Evolutionary conservation across 1,284 basidiomycete species (phyloP), one percentile per base, ranked within the genome.

Genomic region (Vanrija pseudolonga): DNA sequence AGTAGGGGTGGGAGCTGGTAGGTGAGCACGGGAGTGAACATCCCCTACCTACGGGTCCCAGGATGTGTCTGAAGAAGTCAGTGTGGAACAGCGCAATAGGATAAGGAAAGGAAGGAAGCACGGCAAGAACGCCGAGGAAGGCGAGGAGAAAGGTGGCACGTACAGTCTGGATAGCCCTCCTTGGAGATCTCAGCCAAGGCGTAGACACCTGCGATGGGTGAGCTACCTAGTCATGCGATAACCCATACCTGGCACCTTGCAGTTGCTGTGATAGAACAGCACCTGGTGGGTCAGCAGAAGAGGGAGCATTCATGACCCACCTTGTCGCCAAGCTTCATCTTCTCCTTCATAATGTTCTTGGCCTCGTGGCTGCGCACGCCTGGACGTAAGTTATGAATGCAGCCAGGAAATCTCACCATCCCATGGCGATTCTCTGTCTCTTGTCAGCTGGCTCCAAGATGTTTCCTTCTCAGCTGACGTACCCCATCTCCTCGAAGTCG

Each of bases 191-290:
- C 83, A 6, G 90, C 90, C 66, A 93, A 84, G 8, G 83, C 91
- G 48, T 87, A 89, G 46, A 95, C 84, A 17, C 92, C 91, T 88
- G 58, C 9, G 17, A 38, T 40, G 45, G 41, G 22, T 50, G 36
- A 41, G 22, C 14, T 45, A 19, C 22, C 8, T 26, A 20, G 22
- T 45, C 19, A n/a, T 26, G 47, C 24, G 24, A 3, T 8, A 36
- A 52, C 66, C 78, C 60, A 32, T 57, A 85, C 89, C 90, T 63
- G 92, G 93, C 40, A 75, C 81, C 77, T 93, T 95, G 77, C 87
- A 90, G 72, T 92, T 98, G 18, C 90, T 94, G 69, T 96, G 92
- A 72, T 97, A 98, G 77, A 82, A 82, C 9, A 82, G 66, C n/a
- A 81, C 75, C 62, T 72, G 39, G n/a, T n/a, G n/a, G 32, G 32